These are phyloP conservation scores for Ceratocystis cubensis DNA, from an alignment of 2,329 filamentous ascomycete species.

Conservation along the genomic window DNA sequence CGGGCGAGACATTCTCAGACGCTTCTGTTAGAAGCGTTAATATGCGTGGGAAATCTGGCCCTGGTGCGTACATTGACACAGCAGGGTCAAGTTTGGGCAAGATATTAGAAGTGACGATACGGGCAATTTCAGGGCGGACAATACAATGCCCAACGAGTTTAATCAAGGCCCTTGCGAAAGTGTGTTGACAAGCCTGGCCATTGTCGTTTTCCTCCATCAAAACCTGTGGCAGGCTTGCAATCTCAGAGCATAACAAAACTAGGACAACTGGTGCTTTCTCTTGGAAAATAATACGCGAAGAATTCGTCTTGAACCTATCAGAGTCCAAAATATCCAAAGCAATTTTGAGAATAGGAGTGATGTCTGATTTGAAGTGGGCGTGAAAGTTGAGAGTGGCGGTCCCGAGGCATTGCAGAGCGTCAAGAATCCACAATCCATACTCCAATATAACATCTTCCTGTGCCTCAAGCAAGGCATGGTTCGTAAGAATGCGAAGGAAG, in stretches of 20 bases:
- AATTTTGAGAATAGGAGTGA: constrained; percentile 30
- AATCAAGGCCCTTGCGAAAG: constrained; percentile 31
- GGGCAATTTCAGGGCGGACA: constrained; percentile 8
- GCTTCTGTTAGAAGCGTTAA: constrained; percentile 14
- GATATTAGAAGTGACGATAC: constrained; percentile 17
- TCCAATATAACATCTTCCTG: constrained; percentile 28
- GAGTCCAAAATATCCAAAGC: constrained; percentile 29
- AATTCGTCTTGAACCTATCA: constrained; percentile 12
- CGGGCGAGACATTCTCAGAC: constrained; percentile 3
- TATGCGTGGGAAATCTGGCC: constrained; percentile 11
- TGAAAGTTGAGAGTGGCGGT: constrained; percentile 32
- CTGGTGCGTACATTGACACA: neutral
- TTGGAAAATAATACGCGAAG: constrained; percentile 11
- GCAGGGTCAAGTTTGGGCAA: constrained; percentile 13
- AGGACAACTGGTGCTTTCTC: constrained; percentile 25
- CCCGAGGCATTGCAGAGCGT: constrained; percentile 35
- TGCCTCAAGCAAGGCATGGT: constrained; percentile 30
- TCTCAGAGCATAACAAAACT: constrained; percentile 33
- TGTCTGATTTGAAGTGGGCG: constrained; percentile 25
- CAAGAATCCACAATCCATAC: constrained; percentile 38
- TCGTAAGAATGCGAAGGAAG: constrained; percentile 34
- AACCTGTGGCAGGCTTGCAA: constrained; percentile 28
- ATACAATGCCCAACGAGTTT: constrained; percentile 28
- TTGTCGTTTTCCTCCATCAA: constrained; percentile 26
- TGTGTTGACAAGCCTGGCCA: constrained; percentile 26